phyloP scores from a whole-genome alignment of 2,329 filamentous ascomycete species.

The Capronia americana region DNA sequence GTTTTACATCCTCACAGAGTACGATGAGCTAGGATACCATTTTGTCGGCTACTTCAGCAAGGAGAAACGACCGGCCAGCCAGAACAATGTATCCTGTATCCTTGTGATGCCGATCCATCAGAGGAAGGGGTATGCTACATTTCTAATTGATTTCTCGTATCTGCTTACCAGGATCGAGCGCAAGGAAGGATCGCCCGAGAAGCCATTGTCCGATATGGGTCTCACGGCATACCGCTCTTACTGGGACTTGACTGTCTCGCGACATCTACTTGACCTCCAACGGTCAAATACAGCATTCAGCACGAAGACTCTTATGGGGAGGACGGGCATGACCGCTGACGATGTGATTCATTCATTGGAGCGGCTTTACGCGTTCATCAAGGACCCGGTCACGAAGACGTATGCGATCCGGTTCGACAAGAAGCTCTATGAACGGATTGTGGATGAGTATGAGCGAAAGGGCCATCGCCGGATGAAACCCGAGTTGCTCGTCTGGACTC shows the following conservation, averaged over 20 bases:
- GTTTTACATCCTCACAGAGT: slow-evolving; percentile 96
- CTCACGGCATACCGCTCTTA: slow-evolving; percentile 97
- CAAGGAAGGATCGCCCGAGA: slow-evolving; percentile 95
- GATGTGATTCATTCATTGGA: slow-evolving; percentile 95
- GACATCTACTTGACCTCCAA: slow-evolving; percentile 72
- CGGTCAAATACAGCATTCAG: slow-evolving; percentile 61
- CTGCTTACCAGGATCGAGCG: slow-evolving; percentile 89
- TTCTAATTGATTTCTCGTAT: slow-evolving; percentile 98
- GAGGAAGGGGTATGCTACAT: slow-evolving; percentile 93
- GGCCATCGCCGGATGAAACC: slow-evolving; percentile 84
- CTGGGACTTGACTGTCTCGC: slow-evolving; percentile 88
- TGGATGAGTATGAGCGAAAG: slow-evolving; percentile 87
- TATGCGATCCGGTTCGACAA: slow-evolving; percentile 91
- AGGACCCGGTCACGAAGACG: slow-evolving; percentile 83
- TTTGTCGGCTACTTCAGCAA: slow-evolving; percentile 99
- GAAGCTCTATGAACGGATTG: slow-evolving; percentile 83
- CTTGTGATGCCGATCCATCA: slow-evolving; percentile 95
- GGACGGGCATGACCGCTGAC: slow-evolving; percentile 93
- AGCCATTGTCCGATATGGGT: slow-evolving; percentile 97
- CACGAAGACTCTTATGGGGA: slow-evolving; percentile 56
- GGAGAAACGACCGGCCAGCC: slow-evolving; percentile 90
- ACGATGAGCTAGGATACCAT: slow-evolving; percentile 88
- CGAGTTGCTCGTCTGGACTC: slow-evolving; percentile 86
- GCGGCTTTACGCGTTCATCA: slow-evolving; percentile 83
- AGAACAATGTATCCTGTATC: slow-evolving; percentile 98